Evolutionary conservation across 2,329 filamentous ascomycete genomes (phyloP), one percentile per base, ranked within the genome.

Genomic region (Botrytis hyacinthi): DNA sequence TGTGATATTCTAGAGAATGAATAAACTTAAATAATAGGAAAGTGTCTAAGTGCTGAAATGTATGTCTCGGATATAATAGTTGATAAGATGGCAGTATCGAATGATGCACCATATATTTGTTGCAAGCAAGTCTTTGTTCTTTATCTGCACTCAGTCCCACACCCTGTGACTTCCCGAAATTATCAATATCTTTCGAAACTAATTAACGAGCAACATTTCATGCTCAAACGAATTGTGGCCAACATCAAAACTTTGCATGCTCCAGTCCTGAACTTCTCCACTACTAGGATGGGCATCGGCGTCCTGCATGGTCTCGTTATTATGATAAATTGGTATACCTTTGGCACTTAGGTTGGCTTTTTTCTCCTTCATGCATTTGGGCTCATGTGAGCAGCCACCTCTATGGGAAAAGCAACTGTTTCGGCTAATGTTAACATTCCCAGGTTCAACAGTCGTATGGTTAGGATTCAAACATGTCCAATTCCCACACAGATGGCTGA

Each of bases 401-500:
- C 74, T 57, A 68, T 78, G 78, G 37, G 74, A 75, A 70, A 80
- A 81, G 73, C 80, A 81, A 32, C 73, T 76, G 29, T 81, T 81
- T 16, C 80, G 73, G 48, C 73, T 73, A 18, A 73, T 65, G 63
- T 81, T 81, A 37, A 77, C 71, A 29, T 7, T 67, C 26, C 76
- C 76, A 4, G 76, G 71, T 70, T 81, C 80, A 18, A 81, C 74
- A 1, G 77, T 79, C 0, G 77, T 75, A 73, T 81, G 80, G 22
- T 57, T 46, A 3, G 77, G 73, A 65, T 81, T 82, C 22, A 78
- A 71, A 60, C 80, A 81, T 5, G 76, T 79, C 79, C 80, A 82
- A 51, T 82, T 81, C 1, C 80, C 80, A 70, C 80, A 82, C 0
- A 81, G 75, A 71, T 82, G 80, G 60, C 78, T 80, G 2, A 79